Conservation (phyloP, 352 stramenopile species). For the Pythium utonaiense region DNA sequence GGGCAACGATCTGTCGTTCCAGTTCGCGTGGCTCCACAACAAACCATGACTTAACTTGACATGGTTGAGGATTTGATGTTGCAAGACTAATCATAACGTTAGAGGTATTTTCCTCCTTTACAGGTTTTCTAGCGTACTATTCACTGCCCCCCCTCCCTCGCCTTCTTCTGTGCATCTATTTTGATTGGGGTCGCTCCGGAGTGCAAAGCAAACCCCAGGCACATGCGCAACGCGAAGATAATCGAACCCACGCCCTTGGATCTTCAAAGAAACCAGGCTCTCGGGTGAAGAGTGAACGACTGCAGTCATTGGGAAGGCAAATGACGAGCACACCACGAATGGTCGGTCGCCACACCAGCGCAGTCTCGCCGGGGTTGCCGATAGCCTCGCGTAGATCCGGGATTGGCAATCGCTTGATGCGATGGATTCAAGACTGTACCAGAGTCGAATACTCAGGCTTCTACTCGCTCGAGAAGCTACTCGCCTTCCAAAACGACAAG, state of each 20-base stretch:
- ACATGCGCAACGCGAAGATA: too few relatives aligned
- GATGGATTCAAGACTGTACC: not conserved
- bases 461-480: slow-evolving; percentile 18
- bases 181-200: too few relatives aligned
- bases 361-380: not conserved
- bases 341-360: not conserved
- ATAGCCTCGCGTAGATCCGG: not conserved
- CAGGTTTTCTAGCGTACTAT: too few relatives aligned
- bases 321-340: not conserved
- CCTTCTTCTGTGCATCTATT: too few relatives aligned
- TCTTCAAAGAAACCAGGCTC: too few relatives aligned
- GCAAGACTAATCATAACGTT: too few relatives aligned
- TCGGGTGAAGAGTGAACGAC: too few relatives aligned
- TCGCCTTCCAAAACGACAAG: not conserved
- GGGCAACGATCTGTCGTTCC: slow-evolving; percentile 18
- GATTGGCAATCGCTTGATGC: not conserved
- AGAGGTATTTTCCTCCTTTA: too few relatives aligned
- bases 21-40: slow-evolving; percentile 10
- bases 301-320: not conserved
- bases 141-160: too few relatives aligned
- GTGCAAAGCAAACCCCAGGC: too few relatives aligned
- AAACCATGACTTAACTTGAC: not conserved
- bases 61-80: too few relatives aligned
- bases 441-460: slow-evolving; percentile 11
- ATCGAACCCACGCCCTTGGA: too few relatives aligned